A percentile compares a stretch with the other conserved stretches of the same genome.
phyloP scores from a whole-genome alignment of 139 green algal genomes.

The Chlorella sp. region DNA sequence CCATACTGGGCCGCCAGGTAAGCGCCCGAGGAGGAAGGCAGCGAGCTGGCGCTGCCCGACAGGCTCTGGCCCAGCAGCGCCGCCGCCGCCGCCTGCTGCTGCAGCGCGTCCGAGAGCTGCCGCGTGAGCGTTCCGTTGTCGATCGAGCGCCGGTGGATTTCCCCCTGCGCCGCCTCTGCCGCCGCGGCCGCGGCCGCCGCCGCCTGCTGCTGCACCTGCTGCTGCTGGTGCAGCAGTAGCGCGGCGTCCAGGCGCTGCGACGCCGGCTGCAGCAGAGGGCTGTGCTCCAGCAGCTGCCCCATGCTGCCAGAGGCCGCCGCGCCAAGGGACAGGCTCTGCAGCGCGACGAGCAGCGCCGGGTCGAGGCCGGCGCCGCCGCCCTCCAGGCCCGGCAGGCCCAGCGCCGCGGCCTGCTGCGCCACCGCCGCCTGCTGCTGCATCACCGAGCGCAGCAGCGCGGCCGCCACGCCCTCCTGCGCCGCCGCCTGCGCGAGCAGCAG shows the following conservation, averaged over 20 bases:
- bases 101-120: background rate
- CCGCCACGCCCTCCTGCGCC: constrained; percentile 39
- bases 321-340: constrained; percentile 25
- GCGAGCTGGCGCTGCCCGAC: background rate
- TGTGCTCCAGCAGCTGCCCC: background rate
- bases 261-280: background rate
- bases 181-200: background rate
- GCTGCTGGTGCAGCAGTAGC: background rate
- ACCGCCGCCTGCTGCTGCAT: constrained; percentile 20
- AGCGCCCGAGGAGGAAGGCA: background rate
- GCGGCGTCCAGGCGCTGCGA: background rate
- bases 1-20: background rate
- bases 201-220: background rate
- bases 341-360: constrained; percentile 28
- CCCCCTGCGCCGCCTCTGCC: background rate
- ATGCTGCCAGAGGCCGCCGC: background rate
- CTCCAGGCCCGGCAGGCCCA: background rate
- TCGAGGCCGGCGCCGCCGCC: constrained; percentile 8
- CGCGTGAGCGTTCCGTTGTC: constrained; percentile 19
- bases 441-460: constrained; percentile 13
- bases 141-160: constrained; percentile 16
- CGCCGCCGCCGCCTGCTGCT: background rate
- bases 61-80: background rate
- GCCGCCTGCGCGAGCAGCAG: constrained; percentile 51
- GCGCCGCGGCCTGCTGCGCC: constrained; percentile 14